A percentile compares a stretch with the other conserved stretches of the same genome.
These are phyloP conservation scores for Xylariaceae sp. DNA, from an alignment of 2,329 filamentous ascomycete genomes.

Conservation along the genomic window DNA sequence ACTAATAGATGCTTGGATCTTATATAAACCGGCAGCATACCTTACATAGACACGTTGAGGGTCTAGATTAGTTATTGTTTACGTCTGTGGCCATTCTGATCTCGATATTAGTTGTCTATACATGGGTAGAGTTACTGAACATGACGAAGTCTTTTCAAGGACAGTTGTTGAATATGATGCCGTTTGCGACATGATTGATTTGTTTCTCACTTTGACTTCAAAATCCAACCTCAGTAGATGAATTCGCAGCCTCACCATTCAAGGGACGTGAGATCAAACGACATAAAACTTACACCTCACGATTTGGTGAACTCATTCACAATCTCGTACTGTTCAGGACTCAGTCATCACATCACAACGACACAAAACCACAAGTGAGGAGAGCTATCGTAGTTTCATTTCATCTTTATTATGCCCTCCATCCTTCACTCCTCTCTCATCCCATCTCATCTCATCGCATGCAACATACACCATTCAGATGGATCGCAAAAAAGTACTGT, in stretches of 20 bases:
- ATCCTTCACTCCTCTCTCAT: slow-evolving; percentile 19
- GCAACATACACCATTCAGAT: slow-evolving; percentile 9
- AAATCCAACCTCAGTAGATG: no score
- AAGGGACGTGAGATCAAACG: no score
- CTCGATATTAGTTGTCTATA: not conserved
- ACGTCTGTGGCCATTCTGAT: not conserved
- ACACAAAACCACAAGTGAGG: not conserved
- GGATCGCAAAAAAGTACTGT: no score
- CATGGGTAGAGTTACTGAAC: not conserved
- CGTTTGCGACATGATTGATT: not conserved
- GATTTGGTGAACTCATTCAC: no score
- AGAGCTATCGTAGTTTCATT: slow-evolving; percentile 9
- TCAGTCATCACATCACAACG: not conserved
- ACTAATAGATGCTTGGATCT: no score
- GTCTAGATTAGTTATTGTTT: no score
- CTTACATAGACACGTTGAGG: no score
- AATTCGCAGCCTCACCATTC: no score
- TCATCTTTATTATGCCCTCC: slow-evolving; percentile 28
- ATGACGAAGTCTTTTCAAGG: not conserved
- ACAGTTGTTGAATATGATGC: no score
- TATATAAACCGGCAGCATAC: no score
- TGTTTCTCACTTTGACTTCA: not conserved
- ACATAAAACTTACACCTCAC: no score
- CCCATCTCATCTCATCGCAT: not conserved
- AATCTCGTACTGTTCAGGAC: no score